Conservation (phyloP, 78 protist genomes). For the Dictyostelium firmibasis region DNA sequence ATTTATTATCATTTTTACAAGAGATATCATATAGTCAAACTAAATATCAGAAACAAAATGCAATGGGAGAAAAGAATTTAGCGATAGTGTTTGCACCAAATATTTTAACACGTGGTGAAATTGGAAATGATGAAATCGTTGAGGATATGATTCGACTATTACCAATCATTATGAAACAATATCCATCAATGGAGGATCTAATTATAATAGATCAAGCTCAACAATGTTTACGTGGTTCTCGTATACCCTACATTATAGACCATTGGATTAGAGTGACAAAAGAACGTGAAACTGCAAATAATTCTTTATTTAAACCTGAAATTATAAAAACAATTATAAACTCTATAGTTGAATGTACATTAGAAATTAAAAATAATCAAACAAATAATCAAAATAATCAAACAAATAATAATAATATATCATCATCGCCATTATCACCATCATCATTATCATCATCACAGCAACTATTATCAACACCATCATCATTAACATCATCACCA, state of each 20-base stretch:
- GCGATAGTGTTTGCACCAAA: conserved; percentile 74
- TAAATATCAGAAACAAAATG: not conserved
- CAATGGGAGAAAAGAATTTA: conserved; percentile 65
- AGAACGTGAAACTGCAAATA: conserved; percentile 21
- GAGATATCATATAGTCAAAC: conserved; percentile 33
- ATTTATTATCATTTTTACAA: conserved; percentile 38
- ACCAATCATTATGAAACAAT: not conserved
- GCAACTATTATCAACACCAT: not conserved
- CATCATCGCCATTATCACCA: not conserved
- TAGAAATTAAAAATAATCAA: not conserved
- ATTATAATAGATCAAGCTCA: conserved; percentile 56
- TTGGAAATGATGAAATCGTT: conserved; percentile 71
- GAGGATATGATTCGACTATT: conserved; percentile 49
- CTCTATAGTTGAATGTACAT: conserved; percentile 35
- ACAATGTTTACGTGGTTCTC: conserved; percentile 24
- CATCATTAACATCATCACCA: not conserved
- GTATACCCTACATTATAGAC: conserved; percentile 42
- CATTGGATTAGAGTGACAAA: conserved; percentile 31
- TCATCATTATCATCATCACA: not conserved
- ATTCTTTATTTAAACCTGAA: conserved; percentile 38
- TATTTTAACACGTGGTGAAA: conserved; percentile 52
- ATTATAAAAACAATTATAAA: conserved; percentile 27
- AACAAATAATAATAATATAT: not conserved
- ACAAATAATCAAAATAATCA: not conserved
- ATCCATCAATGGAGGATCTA: conserved; percentile 24